Conservation (phyloP, 1,284 basidiomycete species). For the Irpex sp. region DNA sequence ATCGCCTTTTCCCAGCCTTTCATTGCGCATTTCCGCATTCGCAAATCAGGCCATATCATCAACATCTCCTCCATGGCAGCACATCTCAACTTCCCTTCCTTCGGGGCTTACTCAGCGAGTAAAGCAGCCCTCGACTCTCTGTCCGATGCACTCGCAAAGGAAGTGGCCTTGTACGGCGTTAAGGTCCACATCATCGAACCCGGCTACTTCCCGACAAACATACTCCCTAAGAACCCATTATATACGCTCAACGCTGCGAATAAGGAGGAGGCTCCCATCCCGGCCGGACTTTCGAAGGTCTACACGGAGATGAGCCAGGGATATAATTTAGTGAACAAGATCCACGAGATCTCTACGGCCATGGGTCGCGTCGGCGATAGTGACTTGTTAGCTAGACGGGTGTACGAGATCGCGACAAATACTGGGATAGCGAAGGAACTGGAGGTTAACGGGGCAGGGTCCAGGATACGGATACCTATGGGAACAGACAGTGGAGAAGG, state of each 20-base stretch:
- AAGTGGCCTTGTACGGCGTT: conserved; percentile 26
- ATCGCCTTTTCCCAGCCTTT: conserved; percentile 29
- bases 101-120: conserved; percentile 24
- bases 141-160: conserved; percentile 24
- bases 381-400: conserved; percentile 13
- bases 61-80: conserved; percentile 23
- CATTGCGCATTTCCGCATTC: conserved; percentile 24
- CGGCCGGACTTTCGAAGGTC: conserved; percentile 1
- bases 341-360: conserved; percentile 8
- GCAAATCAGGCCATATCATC: conserved; percentile 24
- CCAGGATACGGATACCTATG: conserved; percentile 19
- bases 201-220: conserved; percentile 29
- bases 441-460: background rate
- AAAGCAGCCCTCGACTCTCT: conserved; percentile 29
- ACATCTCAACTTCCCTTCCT: conserved; percentile 13
- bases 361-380: conserved; percentile 19
- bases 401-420: conserved; percentile 24
- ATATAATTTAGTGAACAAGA: conserved; percentile 11
- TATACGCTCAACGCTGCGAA: background rate
- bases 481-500: conserved; percentile 20
- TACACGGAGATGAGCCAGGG: conserved; percentile 23
- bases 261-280: background rate
- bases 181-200: conserved; percentile 25
- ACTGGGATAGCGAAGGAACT: conserved; percentile 15
- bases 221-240: conserved; percentile 17